Base-by-base conservation (phyloP, 2,329 filamentous ascomycete species). In the Cryphonectria nitschkei region DNA sequence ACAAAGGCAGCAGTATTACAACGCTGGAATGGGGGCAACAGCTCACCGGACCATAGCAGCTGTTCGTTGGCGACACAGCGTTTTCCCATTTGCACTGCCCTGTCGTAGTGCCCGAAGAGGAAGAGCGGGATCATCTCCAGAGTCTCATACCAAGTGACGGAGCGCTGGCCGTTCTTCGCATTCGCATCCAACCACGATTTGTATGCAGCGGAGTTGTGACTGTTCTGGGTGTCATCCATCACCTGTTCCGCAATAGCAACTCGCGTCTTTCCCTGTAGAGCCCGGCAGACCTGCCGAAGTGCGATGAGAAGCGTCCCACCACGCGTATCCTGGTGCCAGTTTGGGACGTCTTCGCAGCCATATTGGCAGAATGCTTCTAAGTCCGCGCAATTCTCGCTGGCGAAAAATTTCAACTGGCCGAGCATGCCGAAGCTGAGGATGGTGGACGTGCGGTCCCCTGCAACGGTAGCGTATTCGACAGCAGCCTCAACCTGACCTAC, bases 251-350 rank as follows among this genome's bases (percentile, higher is more conserved):
- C 80, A 13, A 86, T 81, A 14, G 81, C 79, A 2, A 80, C 80
- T 14, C 80, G 80, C 0, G 93, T 95, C 79, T 94, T 95, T 68
- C 93, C 93, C 77, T 94, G 91, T 29, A 95, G 80, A 32, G 93
- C 91, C 65, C 91, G 87, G 66, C 86, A 87, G 34, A 88, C 85
- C 77, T 95, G 92, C 65, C 90, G 83, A 3, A 91, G 84, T 2
- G 87, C 86, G 72, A 92, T 87, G 8, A 95, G 82, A 67, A 94
- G 83, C 0, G 89, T 89, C 2, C 93, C 93, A 22, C 93, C 93
- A 70, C 92, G 86, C 1, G 91, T 86, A 75, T 94, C 92, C 61
- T 86, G 83, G 63, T 89, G 84, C 92, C 92, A 95, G 65, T 91
- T 89, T 1, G 88, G 88, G 70, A 93, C 88, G 73, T 94, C 92